Percentiles rank a stretch among this genome's conserved stretches.
Evolutionary conservation across 2,329 filamentous ascomycete species (phyloP).

Genomic region (Clonostachys rhizophaga): DNA sequence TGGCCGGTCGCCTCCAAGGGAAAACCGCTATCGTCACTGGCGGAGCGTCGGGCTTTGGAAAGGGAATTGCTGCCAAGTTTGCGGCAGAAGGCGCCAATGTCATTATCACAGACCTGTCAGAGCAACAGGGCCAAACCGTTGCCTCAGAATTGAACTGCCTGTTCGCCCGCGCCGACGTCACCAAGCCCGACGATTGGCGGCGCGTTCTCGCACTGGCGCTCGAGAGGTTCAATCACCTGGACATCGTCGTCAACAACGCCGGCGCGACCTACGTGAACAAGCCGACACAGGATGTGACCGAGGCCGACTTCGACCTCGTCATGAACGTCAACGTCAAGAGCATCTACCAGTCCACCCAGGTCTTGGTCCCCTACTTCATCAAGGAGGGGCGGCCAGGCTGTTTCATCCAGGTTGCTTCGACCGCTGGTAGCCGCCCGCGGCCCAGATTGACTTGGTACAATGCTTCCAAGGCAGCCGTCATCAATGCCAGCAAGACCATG

Average conservation of each 20-base stretch:
- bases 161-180: slow-evolving; percentile 4
- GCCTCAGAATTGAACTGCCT: slow-evolving; percentile 5
- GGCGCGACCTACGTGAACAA: slow-evolving; percentile 3
- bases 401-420: slow-evolving; percentile 2
- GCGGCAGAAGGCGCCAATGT: slow-evolving; percentile 1
- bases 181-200: slow-evolving; percentile 2
- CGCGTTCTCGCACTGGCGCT: slow-evolving; percentile 5
- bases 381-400: slow-evolving; percentile 4
- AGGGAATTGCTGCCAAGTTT: slow-evolving; percentile 1
- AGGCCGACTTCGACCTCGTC: slow-evolving; percentile 2
- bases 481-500: slow-evolving; percentile 3
- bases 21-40: slow-evolving; percentile 3
- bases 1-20: slow-evolving; percentile 2
- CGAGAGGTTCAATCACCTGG: slow-evolving; percentile 3
- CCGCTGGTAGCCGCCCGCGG: slow-evolving; percentile 2
- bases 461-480: slow-evolving; percentile 4
- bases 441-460: slow-evolving; percentile 4
- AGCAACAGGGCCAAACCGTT: slow-evolving; percentile 5
- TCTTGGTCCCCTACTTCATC: slow-evolving; percentile 24
- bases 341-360: slow-evolving; percentile 3
- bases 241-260: slow-evolving; percentile 3
- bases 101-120: slow-evolving; percentile 1
- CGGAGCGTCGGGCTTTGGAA: slow-evolving; percentile 1
- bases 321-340: slow-evolving; percentile 6
- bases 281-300: slow-evolving; percentile 1